These are phyloP conservation scores for Chenopodium album DNA, from an alignment of 148 eudicot species.

Conservation along the genomic window DNA sequence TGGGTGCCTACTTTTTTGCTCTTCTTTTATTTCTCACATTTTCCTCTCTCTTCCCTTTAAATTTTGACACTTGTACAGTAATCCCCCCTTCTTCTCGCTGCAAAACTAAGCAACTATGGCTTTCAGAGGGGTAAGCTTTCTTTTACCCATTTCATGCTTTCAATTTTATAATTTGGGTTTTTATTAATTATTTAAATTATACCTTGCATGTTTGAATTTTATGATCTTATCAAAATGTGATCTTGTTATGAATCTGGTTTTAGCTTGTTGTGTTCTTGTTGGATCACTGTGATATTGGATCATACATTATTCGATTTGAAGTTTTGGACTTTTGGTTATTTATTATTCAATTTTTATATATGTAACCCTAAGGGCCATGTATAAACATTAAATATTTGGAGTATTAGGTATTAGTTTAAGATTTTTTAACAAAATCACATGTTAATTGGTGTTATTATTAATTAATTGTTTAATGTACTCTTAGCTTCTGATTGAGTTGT, in stretches of 20 bases:
- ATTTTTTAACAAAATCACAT: no score
- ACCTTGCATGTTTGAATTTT: slow-evolving; percentile 4
- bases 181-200: neutral
- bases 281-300: neutral
- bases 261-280: neutral
- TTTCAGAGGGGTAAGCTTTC: slow-evolving; percentile 45
- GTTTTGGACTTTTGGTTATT: neutral
- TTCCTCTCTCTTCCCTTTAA: slow-evolving; percentile 4
- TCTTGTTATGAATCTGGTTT: neutral
- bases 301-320: neutral
- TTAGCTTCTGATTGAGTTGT: no score
- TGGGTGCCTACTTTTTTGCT: slow-evolving; percentile 11
- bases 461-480: no score
- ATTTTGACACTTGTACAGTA: neutral
- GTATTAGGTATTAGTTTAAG: no score
- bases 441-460: no score
- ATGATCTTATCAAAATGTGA: neutral
- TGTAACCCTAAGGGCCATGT: no score
- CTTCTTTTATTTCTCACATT: neutral
- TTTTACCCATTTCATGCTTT: neutral
- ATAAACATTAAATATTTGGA: no score
- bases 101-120: slow-evolving; percentile 47
- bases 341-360: no score
- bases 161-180: neutral
- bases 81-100: slow-evolving; percentile 18